Percentiles rank a stretch among this genome's conserved stretches.
phyloP scores from a whole-genome alignment of 169 alveolate genomes.

The Plasmodium gonderi region DNA sequence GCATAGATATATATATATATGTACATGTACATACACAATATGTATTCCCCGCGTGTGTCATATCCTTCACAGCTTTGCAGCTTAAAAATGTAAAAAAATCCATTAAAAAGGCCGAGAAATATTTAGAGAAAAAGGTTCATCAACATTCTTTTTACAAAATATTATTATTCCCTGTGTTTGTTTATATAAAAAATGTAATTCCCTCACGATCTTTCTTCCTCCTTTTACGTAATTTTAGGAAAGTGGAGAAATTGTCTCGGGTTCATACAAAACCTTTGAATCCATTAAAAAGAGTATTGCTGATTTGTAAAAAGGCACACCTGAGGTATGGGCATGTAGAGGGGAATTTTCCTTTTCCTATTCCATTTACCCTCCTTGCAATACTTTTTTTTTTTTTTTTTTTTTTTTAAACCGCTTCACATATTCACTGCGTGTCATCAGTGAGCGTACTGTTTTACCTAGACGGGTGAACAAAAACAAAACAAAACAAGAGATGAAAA shows the following conservation, averaged over 20 bases:
- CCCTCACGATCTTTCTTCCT: neutral
- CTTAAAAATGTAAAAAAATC: slow-evolving; percentile 66
- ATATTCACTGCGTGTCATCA: neutral
- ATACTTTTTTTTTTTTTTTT: neutral
- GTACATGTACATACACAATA: neutral
- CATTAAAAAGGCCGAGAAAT: slow-evolving; percentile 40
- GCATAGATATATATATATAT: neutral
- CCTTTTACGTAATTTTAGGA: slow-evolving; percentile 13
- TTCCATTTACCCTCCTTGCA: neutral
- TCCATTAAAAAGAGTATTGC: slow-evolving; percentile 46
- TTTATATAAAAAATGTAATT: neutral
- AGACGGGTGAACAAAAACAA: neutral
- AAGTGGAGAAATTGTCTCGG: slow-evolving; percentile 11
- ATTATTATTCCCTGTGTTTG: neutral
- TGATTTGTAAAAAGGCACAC: slow-evolving; percentile 13
- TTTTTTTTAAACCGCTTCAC: neutral
- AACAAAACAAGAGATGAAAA: neutral
- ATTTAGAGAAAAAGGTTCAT: slow-evolving; percentile 24
- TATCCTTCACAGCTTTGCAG: slow-evolving; percentile 39
- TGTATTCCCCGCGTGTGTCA: neutral
- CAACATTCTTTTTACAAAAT: neutral
- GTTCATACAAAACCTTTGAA: slow-evolving; percentile 35
- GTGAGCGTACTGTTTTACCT: neutral
- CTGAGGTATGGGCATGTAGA: neutral
- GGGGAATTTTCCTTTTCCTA: neutral